Base-by-base conservation (phyloP, 2,329 filamentous ascomycete genomes). In the Cucurbitaria berberidis region DNA sequence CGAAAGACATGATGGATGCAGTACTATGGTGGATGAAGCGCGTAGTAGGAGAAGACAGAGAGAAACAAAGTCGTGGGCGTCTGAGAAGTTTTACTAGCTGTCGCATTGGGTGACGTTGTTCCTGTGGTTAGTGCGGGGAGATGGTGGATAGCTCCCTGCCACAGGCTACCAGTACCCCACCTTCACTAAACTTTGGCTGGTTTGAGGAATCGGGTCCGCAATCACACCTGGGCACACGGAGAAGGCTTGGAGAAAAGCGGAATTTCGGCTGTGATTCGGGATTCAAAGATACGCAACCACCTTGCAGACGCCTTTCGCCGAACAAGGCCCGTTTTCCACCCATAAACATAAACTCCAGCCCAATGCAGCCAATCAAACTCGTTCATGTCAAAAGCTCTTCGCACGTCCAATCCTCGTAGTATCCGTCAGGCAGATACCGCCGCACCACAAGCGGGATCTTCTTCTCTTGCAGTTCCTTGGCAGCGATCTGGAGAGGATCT, bases 371-470 rank as follows among this genome's bases (percentile, higher is more conserved):
- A 64, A 57, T 41, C 58, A 51, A 54, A 49, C 51, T 46, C 36
- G 26, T 39, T 59, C 55, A 73, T 42, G 63, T 66, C 53, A 96
- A 84, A 61, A 98, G 82, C 78, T 99, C 95, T 79, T 98, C 95
- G 78, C 93, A 97, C 30, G 93, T 96, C 95, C 95, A 99, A 77
- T 99, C 95, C 83, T 99, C 95, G 77, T 98, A 98, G 91, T 86
- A 96, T 81, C 95, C 95, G 79, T 99, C 95, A 19, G 95, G 95
- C 74, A 99, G 84, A 79, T 98, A 99, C 72, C 95, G 86, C 75
- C 95, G 86, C 61, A 99, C 90, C 51, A 99, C 95, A 56, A 99
- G 79, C 21, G 95, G 95, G 49, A 99, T 96, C 84, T 99, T 99
- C 85, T 98, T 98, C 81, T 98, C 93, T 61, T 91, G 87, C 74